Conservation (phyloP, 495 filamentous ascomycete genomes). For the Penicillium bialowiezense region DNA sequence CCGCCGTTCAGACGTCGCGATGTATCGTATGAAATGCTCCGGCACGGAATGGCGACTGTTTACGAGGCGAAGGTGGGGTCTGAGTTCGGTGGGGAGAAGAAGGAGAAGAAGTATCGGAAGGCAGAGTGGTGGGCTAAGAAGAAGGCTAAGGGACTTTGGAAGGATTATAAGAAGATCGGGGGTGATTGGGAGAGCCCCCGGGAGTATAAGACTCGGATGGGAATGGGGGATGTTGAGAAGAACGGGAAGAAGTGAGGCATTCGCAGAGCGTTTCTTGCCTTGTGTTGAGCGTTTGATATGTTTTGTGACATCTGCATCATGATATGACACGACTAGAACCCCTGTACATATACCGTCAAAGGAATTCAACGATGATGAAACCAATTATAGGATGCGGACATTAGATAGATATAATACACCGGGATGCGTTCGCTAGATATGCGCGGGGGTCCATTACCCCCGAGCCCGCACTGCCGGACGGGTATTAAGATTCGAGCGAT, state of each 20-base stretch:
- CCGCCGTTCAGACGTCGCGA: slow-evolving; percentile 62
- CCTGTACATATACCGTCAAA: not conserved
- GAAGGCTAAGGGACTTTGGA: slow-evolving; percentile 77
- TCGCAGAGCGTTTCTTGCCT: not conserved
- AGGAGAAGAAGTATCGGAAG: slow-evolving; percentile 62
- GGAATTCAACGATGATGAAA: not conserved
- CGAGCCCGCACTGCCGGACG: slow-evolving; percentile 4
- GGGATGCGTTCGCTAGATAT: slow-evolving; percentile 16
- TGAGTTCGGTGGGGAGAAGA: slow-evolving; percentile 73
- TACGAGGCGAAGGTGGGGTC: slow-evolving; percentile 87
- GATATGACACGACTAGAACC: slow-evolving; percentile 7
- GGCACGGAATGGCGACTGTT: slow-evolving; percentile 75
- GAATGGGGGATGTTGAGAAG: slow-evolving; percentile 33
- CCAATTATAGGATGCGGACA: not conserved
- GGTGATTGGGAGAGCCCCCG: slow-evolving; percentile 68
- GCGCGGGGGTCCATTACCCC: not conserved
- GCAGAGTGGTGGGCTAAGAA: slow-evolving; percentile 71
- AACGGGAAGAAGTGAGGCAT: slow-evolving; percentile 33
- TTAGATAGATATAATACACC: slow-evolving; percentile 19
- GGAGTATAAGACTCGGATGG: slow-evolving; percentile 76
- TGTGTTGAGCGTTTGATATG: slow-evolving; percentile 1
- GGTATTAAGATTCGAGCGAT: slow-evolving; percentile 13
- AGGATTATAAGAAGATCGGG: slow-evolving; percentile 40
- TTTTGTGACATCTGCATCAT: slow-evolving; percentile 8
- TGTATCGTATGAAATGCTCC: slow-evolving; percentile 87